These are phyloP conservation scores for Inga oerstediana DNA, from an alignment of 306 rosid species.

Conservation along the genomic window DNA sequence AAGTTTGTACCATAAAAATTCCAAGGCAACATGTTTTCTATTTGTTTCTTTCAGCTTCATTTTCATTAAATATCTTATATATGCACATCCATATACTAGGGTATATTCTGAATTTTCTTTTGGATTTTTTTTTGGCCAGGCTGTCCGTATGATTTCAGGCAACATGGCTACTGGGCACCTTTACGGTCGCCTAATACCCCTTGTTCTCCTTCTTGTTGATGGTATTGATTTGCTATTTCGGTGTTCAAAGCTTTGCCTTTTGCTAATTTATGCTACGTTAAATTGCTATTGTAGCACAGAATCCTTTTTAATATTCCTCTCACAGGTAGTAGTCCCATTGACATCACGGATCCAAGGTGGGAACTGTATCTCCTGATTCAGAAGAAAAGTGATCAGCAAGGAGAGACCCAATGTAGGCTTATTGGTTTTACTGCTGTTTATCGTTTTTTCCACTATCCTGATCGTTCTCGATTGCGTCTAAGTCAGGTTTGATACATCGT, in stretches of 20 bases:
- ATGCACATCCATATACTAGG: conserved; percentile 15
- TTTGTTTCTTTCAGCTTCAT: conserved; percentile 9
- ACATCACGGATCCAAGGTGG: conserved; percentile 81
- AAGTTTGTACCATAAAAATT: not conserved
- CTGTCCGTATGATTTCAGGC: conserved; percentile 75
- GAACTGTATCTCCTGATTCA: conserved; percentile 77
- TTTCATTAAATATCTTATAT: not conserved
- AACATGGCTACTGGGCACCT: conserved; percentile 77
- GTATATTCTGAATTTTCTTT: conserved; percentile 23
- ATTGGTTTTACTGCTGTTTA: conserved; percentile 86
- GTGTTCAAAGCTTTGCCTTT: not conserved
- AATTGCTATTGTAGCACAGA: conserved; percentile 12
- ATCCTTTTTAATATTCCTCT: conserved; percentile 2
- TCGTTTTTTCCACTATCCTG: conserved; percentile 90
- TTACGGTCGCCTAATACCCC: conserved; percentile 81
- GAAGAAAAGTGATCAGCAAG: conserved; percentile 60
- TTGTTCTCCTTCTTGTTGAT: conserved; percentile 89
- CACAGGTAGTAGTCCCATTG: conserved; percentile 92
- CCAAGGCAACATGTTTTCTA: not conserved
- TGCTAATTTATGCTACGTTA: conserved; percentile 9
- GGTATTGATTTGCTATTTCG: conserved; percentile 49
- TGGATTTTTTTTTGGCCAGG: conserved; percentile 47
- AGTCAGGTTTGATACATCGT: conserved; percentile 66
- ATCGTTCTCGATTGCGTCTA: conserved; percentile 72
- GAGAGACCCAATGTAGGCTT: conserved; percentile 47